These are phyloP conservation scores for Bigelowiella natans DNA, from an alignment of 78 protist genomes.

Conservation along the genomic window DNA sequence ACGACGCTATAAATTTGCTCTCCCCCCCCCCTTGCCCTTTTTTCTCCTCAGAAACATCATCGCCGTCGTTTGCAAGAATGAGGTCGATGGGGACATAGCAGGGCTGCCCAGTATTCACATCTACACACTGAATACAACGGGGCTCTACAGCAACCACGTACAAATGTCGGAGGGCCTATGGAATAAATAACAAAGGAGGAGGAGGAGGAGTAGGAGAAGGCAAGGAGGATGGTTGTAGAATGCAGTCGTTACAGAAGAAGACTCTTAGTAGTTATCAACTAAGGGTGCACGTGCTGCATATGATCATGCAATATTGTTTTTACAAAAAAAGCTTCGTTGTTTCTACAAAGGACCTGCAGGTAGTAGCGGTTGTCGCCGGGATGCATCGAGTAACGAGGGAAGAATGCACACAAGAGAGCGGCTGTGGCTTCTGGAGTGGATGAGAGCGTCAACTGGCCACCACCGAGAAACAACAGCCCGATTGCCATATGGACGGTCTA, in stretches of 20 bases:
- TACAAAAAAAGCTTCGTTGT: too few relatives aligned
- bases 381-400: conserved; percentile 54
- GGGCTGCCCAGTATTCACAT: conserved; percentile 49
- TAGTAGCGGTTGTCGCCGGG: conserved; percentile 60
- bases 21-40: background rate
- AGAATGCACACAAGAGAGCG: conserved; percentile 52
- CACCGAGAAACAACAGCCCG: conserved; percentile 70
- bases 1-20: background rate
- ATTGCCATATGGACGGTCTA: conserved; percentile 52
- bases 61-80: background rate
- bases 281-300: too few relatives aligned
- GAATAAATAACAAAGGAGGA: background rate
- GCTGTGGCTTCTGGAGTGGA: conserved; percentile 52
- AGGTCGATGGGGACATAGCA: background rate
- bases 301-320: too few relatives aligned
- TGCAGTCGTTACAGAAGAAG: too few relatives aligned
- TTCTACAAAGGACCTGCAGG: too few relatives aligned
- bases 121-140: conserved; percentile 49
- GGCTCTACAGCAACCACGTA: conserved; percentile 65
- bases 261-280: too few relatives aligned
- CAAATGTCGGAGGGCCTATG: conserved; percentile 50
- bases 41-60: background rate
- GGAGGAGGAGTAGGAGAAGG: background rate
- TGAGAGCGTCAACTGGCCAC: conserved; percentile 25
- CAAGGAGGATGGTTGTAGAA: too few relatives aligned